Evolutionary conservation across 306 rosid genomes (phyloP).

Genomic region (Cicer arietinum): DNA sequence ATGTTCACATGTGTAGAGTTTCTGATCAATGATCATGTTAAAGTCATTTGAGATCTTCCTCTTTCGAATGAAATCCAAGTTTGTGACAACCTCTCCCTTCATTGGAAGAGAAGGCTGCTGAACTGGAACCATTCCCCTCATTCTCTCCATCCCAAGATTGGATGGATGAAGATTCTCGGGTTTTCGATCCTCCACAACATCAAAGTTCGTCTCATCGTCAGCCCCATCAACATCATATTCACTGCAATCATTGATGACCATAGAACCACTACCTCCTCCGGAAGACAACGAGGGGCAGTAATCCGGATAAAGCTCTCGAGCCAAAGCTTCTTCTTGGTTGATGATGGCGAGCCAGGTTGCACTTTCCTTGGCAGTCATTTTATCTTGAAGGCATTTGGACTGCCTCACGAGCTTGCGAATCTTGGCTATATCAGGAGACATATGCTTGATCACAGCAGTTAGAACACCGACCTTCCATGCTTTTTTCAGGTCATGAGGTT

Average conservation of each 20-base stretch:
- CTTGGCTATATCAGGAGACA: slow-evolving; percentile 87
- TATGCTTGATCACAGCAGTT: slow-evolving; percentile 84
- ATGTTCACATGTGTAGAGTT: slow-evolving; percentile 63
- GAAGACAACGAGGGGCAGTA: slow-evolving; percentile 62
- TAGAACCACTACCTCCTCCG: slow-evolving; percentile 60
- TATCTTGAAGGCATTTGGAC: slow-evolving; percentile 87
- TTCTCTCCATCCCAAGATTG: slow-evolving; percentile 60
- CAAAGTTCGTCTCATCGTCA: slow-evolving; percentile 61
- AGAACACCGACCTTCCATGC: slow-evolving; percentile 92
- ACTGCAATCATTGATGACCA: slow-evolving; percentile 62
- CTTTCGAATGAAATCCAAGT: slow-evolving; percentile 67
- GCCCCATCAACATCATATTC: slow-evolving; percentile 86
- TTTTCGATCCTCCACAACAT: slow-evolving; percentile 67
- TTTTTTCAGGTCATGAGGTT: slow-evolving; percentile 89
- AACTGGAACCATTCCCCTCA: slow-evolving; percentile 53
- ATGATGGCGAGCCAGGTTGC: slow-evolving; percentile 88
- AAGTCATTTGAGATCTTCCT: slow-evolving; percentile 63
- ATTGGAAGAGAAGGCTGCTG: slow-evolving; percentile 54
- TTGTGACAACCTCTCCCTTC: slow-evolving; percentile 62
- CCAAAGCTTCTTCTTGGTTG: slow-evolving; percentile 80
- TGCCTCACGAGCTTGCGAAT: slow-evolving; percentile 90
- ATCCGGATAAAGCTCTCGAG: slow-evolving; percentile 70
- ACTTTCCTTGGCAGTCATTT: slow-evolving; percentile 94
- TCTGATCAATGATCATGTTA: slow-evolving; percentile 56
- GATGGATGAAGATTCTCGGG: slow-evolving; percentile 56